Conservation (phyloP, 1,139 yeast species). For the Tardiomyces blankii region DNA sequence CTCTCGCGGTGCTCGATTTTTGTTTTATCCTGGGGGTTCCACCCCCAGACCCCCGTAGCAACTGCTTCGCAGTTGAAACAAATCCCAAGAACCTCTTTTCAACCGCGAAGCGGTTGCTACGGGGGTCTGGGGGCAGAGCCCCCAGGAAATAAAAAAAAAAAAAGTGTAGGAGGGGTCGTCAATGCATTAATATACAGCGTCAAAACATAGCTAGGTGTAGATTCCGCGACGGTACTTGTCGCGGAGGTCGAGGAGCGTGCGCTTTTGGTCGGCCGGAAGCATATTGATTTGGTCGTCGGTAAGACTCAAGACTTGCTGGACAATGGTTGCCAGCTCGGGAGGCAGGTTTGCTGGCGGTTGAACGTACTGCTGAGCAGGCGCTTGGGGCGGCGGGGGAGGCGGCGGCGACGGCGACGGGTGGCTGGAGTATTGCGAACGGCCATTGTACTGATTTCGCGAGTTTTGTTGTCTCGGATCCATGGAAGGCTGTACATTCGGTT, state of each 20-base stretch:
- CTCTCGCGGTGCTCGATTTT: too few relatives aligned
- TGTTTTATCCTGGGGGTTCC: too few relatives aligned
- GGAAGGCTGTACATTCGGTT: constrained; percentile 1
- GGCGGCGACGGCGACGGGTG: constrained; percentile 2
- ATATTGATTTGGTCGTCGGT: constrained; percentile 51
- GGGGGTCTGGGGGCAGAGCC: too few relatives aligned
- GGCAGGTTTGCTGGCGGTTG: constrained; percentile 12
- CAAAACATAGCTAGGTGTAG: constrained; percentile 6
- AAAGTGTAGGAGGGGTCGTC: too few relatives aligned
- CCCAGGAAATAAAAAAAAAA: too few relatives aligned
- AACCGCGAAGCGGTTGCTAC: too few relatives aligned
- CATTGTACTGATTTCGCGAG: neutral
- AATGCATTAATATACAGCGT: too few relatives aligned
- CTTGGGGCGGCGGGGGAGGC: constrained; percentile 1
- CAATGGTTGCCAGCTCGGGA: constrained; percentile 31
- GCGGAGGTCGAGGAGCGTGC: constrained; percentile 13
- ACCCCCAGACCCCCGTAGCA: too few relatives aligned
- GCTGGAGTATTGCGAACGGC: constrained; percentile 1
- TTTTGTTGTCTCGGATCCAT: neutral
- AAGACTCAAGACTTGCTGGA: constrained; percentile 40
- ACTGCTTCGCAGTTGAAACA: too few relatives aligned
- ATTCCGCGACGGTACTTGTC: constrained; percentile 15
- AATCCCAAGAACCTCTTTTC: too few relatives aligned
- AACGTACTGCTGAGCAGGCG: neutral
- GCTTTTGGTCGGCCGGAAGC: constrained; percentile 48